phyloP scores from a whole-genome alignment of 768 basidiomycete genomes.

The Naganishia onofrii region DNA sequence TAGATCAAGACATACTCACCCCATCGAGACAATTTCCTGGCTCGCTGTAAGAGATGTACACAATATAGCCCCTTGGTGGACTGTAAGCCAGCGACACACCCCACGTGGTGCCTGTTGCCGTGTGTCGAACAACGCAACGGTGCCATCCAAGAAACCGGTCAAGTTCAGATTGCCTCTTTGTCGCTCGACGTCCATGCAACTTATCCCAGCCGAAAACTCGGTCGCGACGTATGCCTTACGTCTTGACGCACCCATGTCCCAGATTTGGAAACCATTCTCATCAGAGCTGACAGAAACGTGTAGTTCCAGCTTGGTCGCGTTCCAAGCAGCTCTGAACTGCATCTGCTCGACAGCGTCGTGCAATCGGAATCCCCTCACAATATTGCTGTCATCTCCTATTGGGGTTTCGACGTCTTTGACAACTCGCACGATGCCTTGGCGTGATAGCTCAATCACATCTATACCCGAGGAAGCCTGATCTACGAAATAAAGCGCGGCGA shows the following conservation, averaged over 20 bases:
- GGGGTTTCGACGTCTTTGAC: neutral
- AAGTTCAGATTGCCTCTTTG: constrained; percentile 22
- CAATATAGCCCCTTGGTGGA: neutral
- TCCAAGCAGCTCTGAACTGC: constrained; percentile 11
- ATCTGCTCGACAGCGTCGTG: neutral
- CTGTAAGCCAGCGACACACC: constrained; percentile 16
- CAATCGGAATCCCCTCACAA: neutral
- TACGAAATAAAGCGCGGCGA: constrained; percentile 14
- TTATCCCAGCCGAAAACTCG: constrained; percentile 1
- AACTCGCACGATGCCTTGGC: constrained; percentile 1
- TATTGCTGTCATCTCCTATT: neutral
- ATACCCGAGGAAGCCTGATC: neutral
- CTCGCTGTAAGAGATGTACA: constrained; percentile 13
- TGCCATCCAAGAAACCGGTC: constrained; percentile 19
- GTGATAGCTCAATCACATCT: neutral
- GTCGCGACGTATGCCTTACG: constrained; percentile 1
- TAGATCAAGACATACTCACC: constrained; percentile 18
- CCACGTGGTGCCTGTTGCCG: constrained; percentile 10
- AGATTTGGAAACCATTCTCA: constrained; percentile 11
- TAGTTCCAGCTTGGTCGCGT: constrained; percentile 2
- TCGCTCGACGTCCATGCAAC: constrained; percentile 30
- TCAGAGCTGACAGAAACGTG: constrained; percentile 5
- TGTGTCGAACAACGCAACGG: constrained; percentile 27
- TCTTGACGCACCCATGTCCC: constrained; percentile 17
- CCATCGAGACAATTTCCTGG: constrained; percentile 28